Evolutionary conservation across 192 early-diverging fungal genomes (phyloP), one percentile per base, ranked within the genome.

Genomic region (Coemansia sp.): DNA sequence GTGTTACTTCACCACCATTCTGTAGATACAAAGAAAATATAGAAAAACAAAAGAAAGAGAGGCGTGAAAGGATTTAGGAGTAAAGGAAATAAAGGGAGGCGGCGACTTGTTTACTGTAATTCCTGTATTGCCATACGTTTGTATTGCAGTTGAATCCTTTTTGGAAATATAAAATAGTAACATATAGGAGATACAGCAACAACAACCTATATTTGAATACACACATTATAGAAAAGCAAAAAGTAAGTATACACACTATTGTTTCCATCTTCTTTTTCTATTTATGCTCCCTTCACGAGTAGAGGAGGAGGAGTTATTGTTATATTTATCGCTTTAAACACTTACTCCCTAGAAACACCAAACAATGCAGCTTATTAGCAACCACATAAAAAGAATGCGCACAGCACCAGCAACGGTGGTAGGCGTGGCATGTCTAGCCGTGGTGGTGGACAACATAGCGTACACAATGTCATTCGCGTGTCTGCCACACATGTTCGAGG

Each of bases 401-500:
- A 57, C 70, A 37, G 62, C 55, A 10, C 79, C 79, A 10, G 40
- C 41, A 4, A 45, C 70, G 13, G 64, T 82, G 9, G 63, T 82
- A 7, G 64, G 36, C 46, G 71, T 66, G 11, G 37, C 79, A 32
- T 82, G 79, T 40, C 49, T 71, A 21, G 70, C 74, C 6, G 66
- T 76, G 40, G 60, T 73, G 32, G 41, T 73, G 2, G 71, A 82
- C 61, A 82, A 82, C 43, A 66, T 76, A 12, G 41, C 68, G 10
- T 82, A 73, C 37, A 57, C 74, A 5, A 73, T 82, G 11, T 76
- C 79, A 8, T 69, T 76, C 71, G 79, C 79, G 4, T 73, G 73
- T 45, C 39, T 82, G 46, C 79, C 79, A 8, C 79, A 82, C 21
- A 5, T 82, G 37, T 82, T 76, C 61, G 79, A 82, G 42, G 79